Percentiles rank a stretch among this genome's conserved stretches.
Evolutionary conservation across 352 stramenopile genomes (phyloP).

Genomic region (Pythium diclinum): DNA sequence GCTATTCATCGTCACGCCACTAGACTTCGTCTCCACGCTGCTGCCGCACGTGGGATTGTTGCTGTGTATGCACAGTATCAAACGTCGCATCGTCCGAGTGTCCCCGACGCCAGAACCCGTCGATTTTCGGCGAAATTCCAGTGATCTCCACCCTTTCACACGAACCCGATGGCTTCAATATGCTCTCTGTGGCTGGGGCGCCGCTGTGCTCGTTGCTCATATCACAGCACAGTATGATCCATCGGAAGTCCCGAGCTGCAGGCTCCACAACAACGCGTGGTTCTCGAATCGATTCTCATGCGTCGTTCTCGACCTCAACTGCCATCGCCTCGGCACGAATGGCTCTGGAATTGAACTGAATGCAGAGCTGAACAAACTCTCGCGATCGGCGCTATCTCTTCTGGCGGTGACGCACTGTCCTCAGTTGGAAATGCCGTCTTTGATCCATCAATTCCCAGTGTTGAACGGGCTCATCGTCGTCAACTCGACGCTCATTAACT

Average conservation of each 20-base stretch:
- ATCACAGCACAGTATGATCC: not conserved
- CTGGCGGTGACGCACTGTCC: conserved; percentile 7
- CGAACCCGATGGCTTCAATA: conserved; percentile 1
- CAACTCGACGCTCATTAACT: conserved; percentile 23
- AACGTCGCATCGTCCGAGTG: not conserved
- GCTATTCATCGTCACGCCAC: conserved; percentile 8
- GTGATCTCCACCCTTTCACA: not conserved
- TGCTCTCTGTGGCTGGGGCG: conserved; percentile 4
- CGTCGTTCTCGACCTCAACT: conserved; percentile 11
- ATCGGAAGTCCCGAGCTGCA: not conserved
- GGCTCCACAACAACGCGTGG: conserved; percentile 10
- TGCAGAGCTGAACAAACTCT: not conserved
- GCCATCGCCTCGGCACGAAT: not conserved
- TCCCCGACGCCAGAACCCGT: not conserved
- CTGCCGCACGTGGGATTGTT: conserved; percentile 17
- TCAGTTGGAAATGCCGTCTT: conserved; percentile 1
- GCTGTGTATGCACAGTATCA: conserved; percentile 6
- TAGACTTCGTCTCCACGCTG: conserved; percentile 13
- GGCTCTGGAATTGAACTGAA: not conserved
- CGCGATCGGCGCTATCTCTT: not conserved
- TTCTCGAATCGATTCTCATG: conserved; percentile 7
- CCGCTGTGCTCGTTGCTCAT: conserved; percentile 1
- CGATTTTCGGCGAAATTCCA: too few relatives aligned
- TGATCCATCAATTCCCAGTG: conserved; percentile 4
- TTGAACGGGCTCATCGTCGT: conserved; percentile 23